phyloP scores from a whole-genome alignment of 2,329 filamentous ascomycete species.

The Botryosphaeria dothidea region DNA sequence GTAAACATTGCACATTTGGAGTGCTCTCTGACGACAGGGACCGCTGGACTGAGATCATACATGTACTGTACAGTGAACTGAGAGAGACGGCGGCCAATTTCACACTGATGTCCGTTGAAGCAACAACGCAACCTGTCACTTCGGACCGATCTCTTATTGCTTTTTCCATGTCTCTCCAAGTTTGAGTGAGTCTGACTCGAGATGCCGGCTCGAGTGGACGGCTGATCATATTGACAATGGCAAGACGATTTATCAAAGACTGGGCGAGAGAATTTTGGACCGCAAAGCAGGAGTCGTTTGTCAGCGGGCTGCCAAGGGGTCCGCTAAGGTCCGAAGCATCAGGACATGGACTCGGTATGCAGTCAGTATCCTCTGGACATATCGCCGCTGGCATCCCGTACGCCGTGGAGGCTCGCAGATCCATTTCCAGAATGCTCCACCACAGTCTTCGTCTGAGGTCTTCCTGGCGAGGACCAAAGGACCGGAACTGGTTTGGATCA shows the following conservation, averaged over 20 bases:
- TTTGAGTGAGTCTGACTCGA: background rate
- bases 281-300: background rate
- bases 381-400: conserved; percentile 29
- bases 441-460: conserved; percentile 50
- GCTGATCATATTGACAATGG: background rate
- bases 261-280: background rate
- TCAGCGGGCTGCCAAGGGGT: background rate
- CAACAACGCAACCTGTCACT: background rate
- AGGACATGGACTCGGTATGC: background rate
- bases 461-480: conserved; percentile 34
- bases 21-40: background rate
- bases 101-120: background rate
- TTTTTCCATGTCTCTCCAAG: background rate
- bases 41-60: background rate
- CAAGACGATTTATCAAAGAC: background rate
- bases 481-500: conserved; percentile 32
- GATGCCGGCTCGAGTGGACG: background rate
- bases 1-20: background rate
- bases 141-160: background rate
- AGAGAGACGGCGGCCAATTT: background rate
- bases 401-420: conserved; percentile 31
- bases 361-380: conserved; percentile 34
- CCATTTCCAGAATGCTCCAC: conserved; percentile 45
- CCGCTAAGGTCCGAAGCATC: background rate
- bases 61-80: background rate